Conservation (phyloP, 2,329 filamentous ascomycete species). For the Aureobasidium sp. region DNA sequence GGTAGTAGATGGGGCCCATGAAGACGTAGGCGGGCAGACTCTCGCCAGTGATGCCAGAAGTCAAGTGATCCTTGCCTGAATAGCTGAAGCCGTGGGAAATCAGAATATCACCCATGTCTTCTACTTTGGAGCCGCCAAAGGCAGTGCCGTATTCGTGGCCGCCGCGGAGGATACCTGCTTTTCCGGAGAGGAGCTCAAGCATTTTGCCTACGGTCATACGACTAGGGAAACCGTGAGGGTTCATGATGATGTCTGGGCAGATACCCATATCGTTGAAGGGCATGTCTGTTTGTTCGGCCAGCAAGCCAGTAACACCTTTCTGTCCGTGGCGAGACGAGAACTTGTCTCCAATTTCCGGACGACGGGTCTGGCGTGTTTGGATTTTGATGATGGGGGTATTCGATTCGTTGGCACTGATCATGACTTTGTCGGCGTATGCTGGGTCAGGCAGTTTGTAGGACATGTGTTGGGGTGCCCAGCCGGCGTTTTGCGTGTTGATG, state of each 20-base stretch:
- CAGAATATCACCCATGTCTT: slow-evolving; percentile 80
- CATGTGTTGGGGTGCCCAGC: slow-evolving; percentile 15
- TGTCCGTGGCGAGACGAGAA: slow-evolving; percentile 98
- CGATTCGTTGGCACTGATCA: slow-evolving; percentile 81
- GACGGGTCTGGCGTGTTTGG: slow-evolving; percentile 88
- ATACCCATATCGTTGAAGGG: slow-evolving; percentile 88
- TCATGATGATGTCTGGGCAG: slow-evolving; percentile 99
- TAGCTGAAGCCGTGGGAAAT: slow-evolving; percentile 89
- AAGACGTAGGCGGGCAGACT: slow-evolving; percentile 93
- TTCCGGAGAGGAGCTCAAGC: slow-evolving; percentile 88
- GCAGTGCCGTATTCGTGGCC: slow-evolving; percentile 82
- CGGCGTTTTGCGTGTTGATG: slow-evolving; percentile 47
- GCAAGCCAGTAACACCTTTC: slow-evolving; percentile 95
- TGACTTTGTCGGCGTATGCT: slow-evolving; percentile 90
- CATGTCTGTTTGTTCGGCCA: slow-evolving; percentile 93
- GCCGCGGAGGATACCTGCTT: slow-evolving; percentile 80
- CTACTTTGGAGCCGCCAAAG: slow-evolving; percentile 75
- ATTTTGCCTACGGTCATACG: slow-evolving; percentile 99
- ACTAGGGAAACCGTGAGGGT: slow-evolving; percentile 98
- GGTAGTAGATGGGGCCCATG: slow-evolving; percentile 98
- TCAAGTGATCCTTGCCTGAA: slow-evolving; percentile 95
- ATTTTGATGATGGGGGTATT: slow-evolving; percentile 87
- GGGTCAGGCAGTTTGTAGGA: slow-evolving; percentile 62
- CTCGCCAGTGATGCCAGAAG: slow-evolving; percentile 90
- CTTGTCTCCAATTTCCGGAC: slow-evolving; percentile 94